Conservation (phyloP, 179 eudicot species). For the Beta lomatogona region DNA sequence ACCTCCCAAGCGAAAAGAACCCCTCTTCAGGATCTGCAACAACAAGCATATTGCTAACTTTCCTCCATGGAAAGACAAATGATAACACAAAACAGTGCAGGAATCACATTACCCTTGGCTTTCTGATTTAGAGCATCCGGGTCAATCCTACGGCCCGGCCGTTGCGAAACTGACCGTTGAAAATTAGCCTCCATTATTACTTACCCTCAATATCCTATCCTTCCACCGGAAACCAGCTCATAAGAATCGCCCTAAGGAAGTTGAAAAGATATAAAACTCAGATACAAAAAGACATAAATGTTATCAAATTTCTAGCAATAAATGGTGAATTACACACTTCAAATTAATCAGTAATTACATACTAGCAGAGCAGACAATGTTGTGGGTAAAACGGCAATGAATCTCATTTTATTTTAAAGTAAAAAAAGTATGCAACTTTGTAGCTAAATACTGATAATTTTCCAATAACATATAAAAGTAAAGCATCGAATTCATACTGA, state of each 20-base stretch:
- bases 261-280: neutral
- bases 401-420: too few species aligned
- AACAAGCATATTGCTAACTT: slow-evolving; percentile 12
- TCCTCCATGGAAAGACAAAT: neutral
- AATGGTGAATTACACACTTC: neutral
- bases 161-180: slow-evolving; percentile 55
- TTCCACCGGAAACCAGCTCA: slow-evolving; percentile 19
- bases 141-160: slow-evolving; percentile 59
- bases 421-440: too few species aligned
- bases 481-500: too few species aligned
- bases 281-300: neutral
- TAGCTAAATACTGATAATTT: too few species aligned
- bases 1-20: slow-evolving; percentile 44
- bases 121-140: slow-evolving; percentile 33
- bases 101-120: slow-evolving; percentile 35
- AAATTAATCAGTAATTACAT: too few species aligned
- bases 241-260: slow-evolving; percentile 1
- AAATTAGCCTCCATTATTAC: slow-evolving; percentile 49
- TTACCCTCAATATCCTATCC: slow-evolving; percentile 20
- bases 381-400: too few species aligned
- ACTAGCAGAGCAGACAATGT: too few species aligned
- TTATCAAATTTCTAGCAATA: too few species aligned
- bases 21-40: slow-evolving; percentile 48
- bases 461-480: too few species aligned
- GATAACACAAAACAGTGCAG: neutral